phyloP scores from a whole-genome alignment of 2,329 filamentous ascomycete genomes.

The Xylaria digitata region DNA sequence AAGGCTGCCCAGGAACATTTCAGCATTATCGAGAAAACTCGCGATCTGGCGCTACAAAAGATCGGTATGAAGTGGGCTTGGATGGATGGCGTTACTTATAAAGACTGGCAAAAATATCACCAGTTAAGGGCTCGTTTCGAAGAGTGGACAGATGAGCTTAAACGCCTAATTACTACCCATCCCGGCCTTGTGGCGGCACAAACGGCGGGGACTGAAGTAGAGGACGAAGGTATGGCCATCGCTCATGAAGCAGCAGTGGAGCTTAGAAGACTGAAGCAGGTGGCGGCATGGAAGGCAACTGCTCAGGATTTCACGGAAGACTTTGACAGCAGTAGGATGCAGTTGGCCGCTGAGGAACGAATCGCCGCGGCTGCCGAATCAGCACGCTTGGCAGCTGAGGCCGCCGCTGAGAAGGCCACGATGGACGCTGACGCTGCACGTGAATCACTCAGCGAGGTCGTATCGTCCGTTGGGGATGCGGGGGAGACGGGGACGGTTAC shows the following conservation, averaged over 20 bases:
- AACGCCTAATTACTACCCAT: conserved; percentile 79
- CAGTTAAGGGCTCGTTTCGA: conserved; percentile 84
- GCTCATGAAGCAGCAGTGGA: conserved; percentile 84
- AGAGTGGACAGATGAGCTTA: conserved; percentile 86
- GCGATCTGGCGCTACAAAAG: conserved; percentile 86
- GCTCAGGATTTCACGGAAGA: conserved; percentile 80
- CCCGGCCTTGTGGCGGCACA: conserved; percentile 76
- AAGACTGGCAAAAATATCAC: conserved; percentile 97
- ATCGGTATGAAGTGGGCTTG: conserved; percentile 96
- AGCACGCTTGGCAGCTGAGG: conserved; percentile 22
- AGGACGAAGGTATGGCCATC: conserved; percentile 82
- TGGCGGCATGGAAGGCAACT: conserved; percentile 84
- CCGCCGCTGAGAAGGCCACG: conserved; percentile 1
- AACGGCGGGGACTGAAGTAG: conserved; percentile 73
- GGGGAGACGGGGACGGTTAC: conserved; percentile 49
- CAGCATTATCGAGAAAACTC: conserved; percentile 82
- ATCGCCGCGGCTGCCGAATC: conserved; percentile 46
- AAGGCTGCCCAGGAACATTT: conserved; percentile 83
- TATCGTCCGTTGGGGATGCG: conserved; percentile 39
- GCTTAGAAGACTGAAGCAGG: conserved; percentile 82
- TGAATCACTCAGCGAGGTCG: conserved; percentile 50
- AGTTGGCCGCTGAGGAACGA: conserved; percentile 64
- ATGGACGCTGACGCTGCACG: conserved; percentile 9
- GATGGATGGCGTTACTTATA: conserved; percentile 95
- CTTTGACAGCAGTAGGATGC: conserved; percentile 76